Evolutionary conservation across 176 grass and related monocot species (phyloP), one percentile per base, ranked within the genome.

Genomic region (Eleusine indica): DNA sequence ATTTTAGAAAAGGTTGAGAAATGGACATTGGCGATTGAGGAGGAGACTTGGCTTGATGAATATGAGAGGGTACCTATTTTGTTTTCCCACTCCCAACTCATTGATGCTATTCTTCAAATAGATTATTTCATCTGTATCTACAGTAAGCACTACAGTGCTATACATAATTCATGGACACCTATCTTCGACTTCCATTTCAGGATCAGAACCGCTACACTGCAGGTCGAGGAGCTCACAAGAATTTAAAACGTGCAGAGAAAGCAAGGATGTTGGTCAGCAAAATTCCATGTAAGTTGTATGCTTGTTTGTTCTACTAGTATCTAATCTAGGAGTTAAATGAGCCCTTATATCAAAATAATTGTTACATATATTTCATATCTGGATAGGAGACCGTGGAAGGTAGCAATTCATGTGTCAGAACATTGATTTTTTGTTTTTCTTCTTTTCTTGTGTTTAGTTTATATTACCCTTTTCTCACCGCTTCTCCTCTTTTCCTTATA

Each of bases 171-270:
- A 84, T 25, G 9, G 64, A 35, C 15, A 57, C 79, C 58, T 72
- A 83, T 39, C 53, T 81, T 78, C 25, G 38, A 60, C 68, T 47
- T 40, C 30, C 39, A 63, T 64, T 84, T 68, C 37, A 98, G 96
- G 96, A 98, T 87, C 91, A 95, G 77, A 98, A 94, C 82, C 91
- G 91, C 14, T 98, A 95, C 67, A 90, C 56, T 90, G 89, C 89
- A 85, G 93, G 93, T 65, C 79, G 96, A 89, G 96, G 96, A 88
- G 91, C 87, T 74, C 96, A 98, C 66, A 93, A 90, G 88, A 98
- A 94, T 83, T 86, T 98, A 77, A 98, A 94, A 80, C 93, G 93
- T 42, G 93, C 93, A 0, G 96, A 98, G 77, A 98, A 95, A 88
- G 93, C 96, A 83, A 92, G 96, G 80, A 75, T 81, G 71, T 42